Evolutionary conservation across 2,329 filamentous ascomycete species (phyloP), one percentile per base, ranked within the genome.

Genomic region (Ophiocordyceps camponoti-floridani): DNA sequence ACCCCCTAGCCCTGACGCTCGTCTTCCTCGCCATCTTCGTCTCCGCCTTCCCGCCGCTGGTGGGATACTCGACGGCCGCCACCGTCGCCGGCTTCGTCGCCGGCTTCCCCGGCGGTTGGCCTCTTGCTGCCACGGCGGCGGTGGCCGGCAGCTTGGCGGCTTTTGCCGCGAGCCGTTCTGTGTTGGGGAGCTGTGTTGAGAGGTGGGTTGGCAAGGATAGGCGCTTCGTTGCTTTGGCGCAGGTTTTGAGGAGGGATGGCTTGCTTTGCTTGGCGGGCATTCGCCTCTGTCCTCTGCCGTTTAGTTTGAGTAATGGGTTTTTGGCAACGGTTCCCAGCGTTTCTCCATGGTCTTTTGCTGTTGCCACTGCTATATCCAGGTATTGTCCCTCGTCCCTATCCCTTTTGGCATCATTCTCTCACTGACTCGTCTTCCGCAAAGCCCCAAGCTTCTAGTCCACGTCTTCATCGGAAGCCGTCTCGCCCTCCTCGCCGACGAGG

Each of bases 271-370:
- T 98, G 41, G 80, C 85, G 49, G 93, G 91, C 73, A 91, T 98
- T 53, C 77, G 91, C 28, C 73, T 96, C 50, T 96, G 89, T 56
- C 91, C 91, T 2, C 60, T 98, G 48, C 91, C 91, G 13, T 98
- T 94, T 60, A 91, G 84, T 44, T 68, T 96, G 52, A 88, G 84
- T 57, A 98, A 98, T 58, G 91, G 87, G 43, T 94, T 94, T 48
- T 76, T 98, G 45, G 86, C 86, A 28, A 96, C 91, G 1, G 88
- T 98, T 49, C 88, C 88, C 3, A 94, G 83, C 30, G 84, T 98
- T 31, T 73, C 79, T 23, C 83, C 84, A 38, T 60, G 72, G 48
- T 75, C 75, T 42, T 96, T 93, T 64, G 80, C 79, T 30, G 59
- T 87, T 41, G 89, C 91, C 6, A 96, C 89, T 0, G 80, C 84